A percentile compares a stretch with the other conserved stretches of the same genome.
These are phyloP conservation scores for Xylogone sp. DNA, from an alignment of 2,329 filamentous ascomycete genomes.

Conservation along the genomic window DNA sequence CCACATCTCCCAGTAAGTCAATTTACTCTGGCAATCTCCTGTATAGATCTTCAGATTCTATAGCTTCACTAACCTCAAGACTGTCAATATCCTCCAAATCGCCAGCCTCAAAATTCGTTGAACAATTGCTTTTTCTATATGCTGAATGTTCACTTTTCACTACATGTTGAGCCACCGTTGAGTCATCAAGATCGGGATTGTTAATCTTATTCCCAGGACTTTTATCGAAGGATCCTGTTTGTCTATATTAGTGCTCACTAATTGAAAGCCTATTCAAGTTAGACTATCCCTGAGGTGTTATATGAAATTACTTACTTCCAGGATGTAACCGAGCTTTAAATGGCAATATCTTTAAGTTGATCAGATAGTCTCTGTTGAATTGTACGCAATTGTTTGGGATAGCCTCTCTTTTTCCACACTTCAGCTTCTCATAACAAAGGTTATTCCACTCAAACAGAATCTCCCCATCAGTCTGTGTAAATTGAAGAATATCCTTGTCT, in stretches of 20 bases:
- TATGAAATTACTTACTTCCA: constrained; percentile 4
- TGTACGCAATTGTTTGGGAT: constrained; percentile 4
- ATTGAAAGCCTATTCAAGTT: constrained; percentile 8
- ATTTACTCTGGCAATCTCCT: no score
- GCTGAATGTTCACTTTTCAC: no score
- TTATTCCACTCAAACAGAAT: constrained; percentile 15
- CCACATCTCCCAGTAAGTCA: no score
- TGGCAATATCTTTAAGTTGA: constrained; percentile 14
- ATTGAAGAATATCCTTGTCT: constrained; percentile 10
- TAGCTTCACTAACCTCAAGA: no score
- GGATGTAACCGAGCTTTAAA: constrained; percentile 11
- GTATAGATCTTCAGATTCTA: no score
- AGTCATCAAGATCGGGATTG: no score
- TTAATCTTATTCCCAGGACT: constrained; percentile 5
- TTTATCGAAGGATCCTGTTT: constrained; percentile 7
- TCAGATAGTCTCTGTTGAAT: constrained; percentile 14
- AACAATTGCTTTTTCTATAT: no score
- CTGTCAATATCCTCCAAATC: no score
- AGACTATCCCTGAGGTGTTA: constrained; percentile 3
- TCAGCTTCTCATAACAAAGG: constrained; percentile 11
- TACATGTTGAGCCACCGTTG: no score
- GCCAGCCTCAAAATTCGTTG: no score
- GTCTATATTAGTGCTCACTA: constrained; percentile 10
- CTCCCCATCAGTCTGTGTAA: constrained; percentile 7
- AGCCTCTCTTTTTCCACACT: constrained; percentile 7